Percentiles rank a stretch among this genome's conserved stretches.
phyloP scores from a whole-genome alignment of 805 yeast species.

The Lachancea quebecensis region DNA sequence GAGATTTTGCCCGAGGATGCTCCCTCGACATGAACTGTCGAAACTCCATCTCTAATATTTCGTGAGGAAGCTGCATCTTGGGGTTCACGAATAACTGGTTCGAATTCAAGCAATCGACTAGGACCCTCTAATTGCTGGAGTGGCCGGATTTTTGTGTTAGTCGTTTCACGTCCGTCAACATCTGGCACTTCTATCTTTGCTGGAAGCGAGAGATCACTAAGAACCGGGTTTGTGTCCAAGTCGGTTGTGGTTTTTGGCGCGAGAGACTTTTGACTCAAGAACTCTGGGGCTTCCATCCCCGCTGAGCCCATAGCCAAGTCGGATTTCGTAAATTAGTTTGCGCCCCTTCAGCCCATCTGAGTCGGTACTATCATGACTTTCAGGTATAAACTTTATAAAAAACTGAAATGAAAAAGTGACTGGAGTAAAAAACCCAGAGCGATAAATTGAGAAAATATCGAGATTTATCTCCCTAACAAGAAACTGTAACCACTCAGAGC shows the following conservation, averaged over 20 bases:
- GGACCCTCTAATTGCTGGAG: no score
- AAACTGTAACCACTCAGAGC: no score
- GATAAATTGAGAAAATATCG: no score
- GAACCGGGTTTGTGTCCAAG: conserved; percentile 26
- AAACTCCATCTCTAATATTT: neutral
- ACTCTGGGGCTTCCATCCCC: conserved; percentile 14
- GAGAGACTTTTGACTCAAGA: conserved; percentile 20
- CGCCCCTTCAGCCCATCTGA: neutral
- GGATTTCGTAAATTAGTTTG: neutral
- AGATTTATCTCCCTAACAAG: no score
- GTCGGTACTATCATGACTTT: no score
- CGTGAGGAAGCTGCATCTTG: neutral
- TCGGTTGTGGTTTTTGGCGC: conserved; percentile 26
- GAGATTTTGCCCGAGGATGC: neutral
- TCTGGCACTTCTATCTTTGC: conserved; percentile 2
- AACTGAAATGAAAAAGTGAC: neutral
- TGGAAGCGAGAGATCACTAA: conserved; percentile 25
- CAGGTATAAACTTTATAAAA: neutral
- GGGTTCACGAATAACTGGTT: neutral
- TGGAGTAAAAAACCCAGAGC: no score
- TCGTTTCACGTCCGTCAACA: neutral
- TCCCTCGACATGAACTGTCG: neutral
- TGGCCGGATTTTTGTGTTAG: no score
- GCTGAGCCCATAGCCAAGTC: neutral
- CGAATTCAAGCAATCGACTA: no score